These are phyloP conservation scores for Rhizophagus sp. DNA, from an alignment of 192 early-diverging fungal species.

Conservation along the genomic window DNA sequence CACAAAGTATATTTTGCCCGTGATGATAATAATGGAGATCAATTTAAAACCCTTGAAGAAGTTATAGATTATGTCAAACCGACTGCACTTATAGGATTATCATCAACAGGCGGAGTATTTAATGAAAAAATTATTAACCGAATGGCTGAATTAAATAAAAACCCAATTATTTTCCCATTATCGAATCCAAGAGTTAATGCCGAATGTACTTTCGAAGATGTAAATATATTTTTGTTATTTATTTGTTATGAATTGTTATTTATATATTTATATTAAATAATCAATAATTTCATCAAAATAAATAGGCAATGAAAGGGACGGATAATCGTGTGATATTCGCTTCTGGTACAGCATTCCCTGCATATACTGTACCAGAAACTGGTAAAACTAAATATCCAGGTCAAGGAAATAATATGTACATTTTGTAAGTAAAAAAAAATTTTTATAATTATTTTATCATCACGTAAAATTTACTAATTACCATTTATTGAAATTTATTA, in stretches of 20 bases:
- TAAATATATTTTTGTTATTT: background rate
- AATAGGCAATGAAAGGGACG: slow-evolving; percentile 80
- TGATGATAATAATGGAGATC: slow-evolving; percentile 78
- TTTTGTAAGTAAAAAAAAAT: slow-evolving; percentile 55
- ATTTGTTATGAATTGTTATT: background rate
- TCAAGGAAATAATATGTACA: slow-evolving; percentile 96
- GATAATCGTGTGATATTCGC: slow-evolving; percentile 92
- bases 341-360: slow-evolving; percentile 92
- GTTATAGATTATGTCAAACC: slow-evolving; percentile 87
- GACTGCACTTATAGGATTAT: slow-evolving; percentile 88
- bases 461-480: background rate
- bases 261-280: background rate
- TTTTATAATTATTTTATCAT: slow-evolving; percentile 15
- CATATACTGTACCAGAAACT: slow-evolving; percentile 65
- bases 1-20: slow-evolving; percentile 91
- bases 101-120: slow-evolving; percentile 80
- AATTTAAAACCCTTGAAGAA: slow-evolving; percentile 72
- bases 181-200: slow-evolving; percentile 88
- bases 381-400: slow-evolving; percentile 63
- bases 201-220: slow-evolving; percentile 91
- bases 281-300: background rate
- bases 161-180: slow-evolving; percentile 89
- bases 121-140: slow-evolving; percentile 63
- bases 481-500: background rate
- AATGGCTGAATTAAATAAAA: slow-evolving; percentile 74